Conservation (phyloP, 768 basidiomycete species). For the Galerina sulciceps region DNA sequence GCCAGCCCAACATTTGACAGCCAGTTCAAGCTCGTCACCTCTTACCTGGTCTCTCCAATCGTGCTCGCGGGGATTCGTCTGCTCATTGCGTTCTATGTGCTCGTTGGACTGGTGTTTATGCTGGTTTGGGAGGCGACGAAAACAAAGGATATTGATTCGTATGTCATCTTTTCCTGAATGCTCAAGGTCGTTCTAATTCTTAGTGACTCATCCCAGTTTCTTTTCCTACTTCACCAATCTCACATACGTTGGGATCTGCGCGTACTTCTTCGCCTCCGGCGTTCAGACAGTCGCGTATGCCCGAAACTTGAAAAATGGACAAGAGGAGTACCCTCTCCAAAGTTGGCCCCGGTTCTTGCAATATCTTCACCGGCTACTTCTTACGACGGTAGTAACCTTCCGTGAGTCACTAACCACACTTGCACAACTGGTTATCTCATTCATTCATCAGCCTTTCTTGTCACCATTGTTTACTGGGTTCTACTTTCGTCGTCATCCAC, state of each 20-base stretch:
- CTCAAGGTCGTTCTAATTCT: background rate
- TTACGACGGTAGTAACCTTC: constrained; percentile 53
- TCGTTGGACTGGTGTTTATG: constrained; percentile 42
- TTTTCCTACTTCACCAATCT: constrained; percentile 72
- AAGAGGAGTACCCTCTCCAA: constrained; percentile 56
- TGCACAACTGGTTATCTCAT: background rate
- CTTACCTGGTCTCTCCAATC: constrained; percentile 48
- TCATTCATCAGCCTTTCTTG: constrained; percentile 54
- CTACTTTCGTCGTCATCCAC: constrained; percentile 49
- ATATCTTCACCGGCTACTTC: constrained; percentile 56
- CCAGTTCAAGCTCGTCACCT: constrained; percentile 45
- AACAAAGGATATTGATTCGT: constrained; percentile 34
- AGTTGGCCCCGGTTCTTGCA: constrained; percentile 59
- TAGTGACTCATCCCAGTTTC: constrained; percentile 41
- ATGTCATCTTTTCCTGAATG: constrained; percentile 9
- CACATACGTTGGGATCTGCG: constrained; percentile 61
- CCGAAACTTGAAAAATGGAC: constrained; percentile 20
- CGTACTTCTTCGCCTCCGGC: constrained; percentile 66
- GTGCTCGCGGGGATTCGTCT: constrained; percentile 51
- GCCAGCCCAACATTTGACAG: constrained; percentile 35
- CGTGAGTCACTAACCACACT: constrained; percentile 43
- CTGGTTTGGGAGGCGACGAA: constrained; percentile 35
- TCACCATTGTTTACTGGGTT: constrained; percentile 68
- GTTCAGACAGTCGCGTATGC: constrained; percentile 53
- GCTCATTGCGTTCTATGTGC: constrained; percentile 53